Evolutionary conservation across 75 land plant genomes (phyloP).

Genomic region (Isoetes taiwanensis): DNA sequence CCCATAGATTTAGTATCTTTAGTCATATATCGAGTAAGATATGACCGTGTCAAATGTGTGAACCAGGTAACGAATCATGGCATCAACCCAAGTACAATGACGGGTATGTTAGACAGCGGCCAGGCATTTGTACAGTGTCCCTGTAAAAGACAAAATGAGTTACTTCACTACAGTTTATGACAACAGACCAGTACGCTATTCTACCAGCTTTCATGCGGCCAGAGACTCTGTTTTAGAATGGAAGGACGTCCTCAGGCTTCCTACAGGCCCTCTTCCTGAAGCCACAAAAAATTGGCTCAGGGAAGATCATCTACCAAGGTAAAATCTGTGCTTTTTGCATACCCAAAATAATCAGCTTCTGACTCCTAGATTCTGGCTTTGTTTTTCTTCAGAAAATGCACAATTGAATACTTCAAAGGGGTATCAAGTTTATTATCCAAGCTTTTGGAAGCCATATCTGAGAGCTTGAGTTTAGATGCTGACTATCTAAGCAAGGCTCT

Average conservation of each 20-base stretch:
- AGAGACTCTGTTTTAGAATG: not conserved
- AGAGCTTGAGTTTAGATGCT: not conserved
- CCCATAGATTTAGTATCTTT: no score
- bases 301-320: slow-evolving; percentile 4
- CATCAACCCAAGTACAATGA: not conserved
- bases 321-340: no score
- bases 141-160: slow-evolving; percentile 4
- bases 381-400: not conserved
- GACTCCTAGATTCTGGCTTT: no score
- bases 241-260: slow-evolving; percentile 5
- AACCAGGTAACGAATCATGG: slow-evolving; percentile 5
- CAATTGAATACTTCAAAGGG: not conserved
- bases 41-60: no score
- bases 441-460: not conserved
- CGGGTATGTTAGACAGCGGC: not conserved
- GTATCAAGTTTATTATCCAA: not conserved
- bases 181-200: not conserved
- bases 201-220: not conserved
- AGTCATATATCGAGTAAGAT: no score
- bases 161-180: not conserved
- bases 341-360: no score
- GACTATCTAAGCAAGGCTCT: not conserved
- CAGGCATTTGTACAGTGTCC: not conserved
- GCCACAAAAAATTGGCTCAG: not conserved
- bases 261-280: not conserved